Conservation (phyloP, 306 rosid species). For the Vachellia pachyceras region DNA sequence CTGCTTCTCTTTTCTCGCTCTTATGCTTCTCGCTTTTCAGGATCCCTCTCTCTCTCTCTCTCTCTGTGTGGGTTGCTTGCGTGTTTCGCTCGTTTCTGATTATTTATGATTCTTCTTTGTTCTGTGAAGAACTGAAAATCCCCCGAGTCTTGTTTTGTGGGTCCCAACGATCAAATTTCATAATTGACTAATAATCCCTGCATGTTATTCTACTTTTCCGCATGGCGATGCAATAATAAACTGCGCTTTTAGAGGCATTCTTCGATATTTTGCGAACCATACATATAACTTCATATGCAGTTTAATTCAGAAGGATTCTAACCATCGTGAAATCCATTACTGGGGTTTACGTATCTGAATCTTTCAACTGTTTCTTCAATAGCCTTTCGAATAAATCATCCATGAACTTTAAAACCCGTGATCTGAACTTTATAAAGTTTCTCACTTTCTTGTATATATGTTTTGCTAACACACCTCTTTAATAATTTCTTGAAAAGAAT, state of each 20-base stretch:
- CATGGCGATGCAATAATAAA: not conserved
- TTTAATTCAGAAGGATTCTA: not conserved
- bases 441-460: not conserved
- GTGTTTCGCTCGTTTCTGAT: not conserved
- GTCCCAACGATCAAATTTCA: not conserved
- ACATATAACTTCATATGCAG: not conserved
- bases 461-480: not conserved
- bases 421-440: not conserved
- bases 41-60: not conserved
- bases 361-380: not conserved
- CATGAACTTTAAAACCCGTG: not conserved
- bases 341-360: not conserved
- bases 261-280: not conserved
- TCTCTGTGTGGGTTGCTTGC: not conserved
- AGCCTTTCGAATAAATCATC: not conserved
- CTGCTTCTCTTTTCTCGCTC: not conserved
- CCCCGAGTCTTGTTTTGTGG: not conserved
- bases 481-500: slow-evolving; percentile 15
- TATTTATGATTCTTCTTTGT: not conserved
- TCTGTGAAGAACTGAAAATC: no score
- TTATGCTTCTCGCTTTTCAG: not conserved
- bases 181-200: not conserved
- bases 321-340: not conserved
- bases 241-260: not conserved
- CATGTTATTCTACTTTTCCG: not conserved